Evolutionary conservation across 176 grass and related monocot genomes (phyloP).

Genomic region (Triticum timopheevii): DNA sequence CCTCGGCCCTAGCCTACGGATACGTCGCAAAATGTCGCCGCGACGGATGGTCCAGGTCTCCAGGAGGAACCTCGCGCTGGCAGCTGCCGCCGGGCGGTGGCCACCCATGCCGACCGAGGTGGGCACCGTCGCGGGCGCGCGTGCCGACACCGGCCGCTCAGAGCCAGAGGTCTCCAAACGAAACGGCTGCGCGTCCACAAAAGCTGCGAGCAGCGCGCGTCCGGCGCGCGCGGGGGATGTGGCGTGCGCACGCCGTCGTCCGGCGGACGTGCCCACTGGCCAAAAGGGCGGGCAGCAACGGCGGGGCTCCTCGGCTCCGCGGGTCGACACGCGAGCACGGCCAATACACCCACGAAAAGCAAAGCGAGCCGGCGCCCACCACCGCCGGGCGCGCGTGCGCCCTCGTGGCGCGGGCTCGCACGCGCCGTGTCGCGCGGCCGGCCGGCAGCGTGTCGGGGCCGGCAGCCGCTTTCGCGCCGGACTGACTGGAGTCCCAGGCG

Average conservation of each 20-base stretch:
- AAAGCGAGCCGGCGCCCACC: neutral
- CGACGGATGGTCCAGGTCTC: too few species aligned
- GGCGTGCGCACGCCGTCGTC: neutral
- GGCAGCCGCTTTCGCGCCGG: neutral
- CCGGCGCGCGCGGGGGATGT: too few species aligned
- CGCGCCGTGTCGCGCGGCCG: constrained; percentile 22
- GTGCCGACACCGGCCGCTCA: too few species aligned
- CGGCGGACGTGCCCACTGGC: neutral
- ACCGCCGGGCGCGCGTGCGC: neutral
- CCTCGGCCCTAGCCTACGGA: too few species aligned
- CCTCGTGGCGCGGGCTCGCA: neutral
- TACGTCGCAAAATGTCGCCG: too few species aligned
- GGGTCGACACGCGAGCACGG: neutral
- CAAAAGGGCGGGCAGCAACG: neutral
- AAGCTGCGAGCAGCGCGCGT: neutral
- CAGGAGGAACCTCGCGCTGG: neutral
- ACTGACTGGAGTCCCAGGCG: too few species aligned
- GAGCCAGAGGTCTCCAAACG: neutral
- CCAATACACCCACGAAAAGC: neutral
- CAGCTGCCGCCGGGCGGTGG: neutral
- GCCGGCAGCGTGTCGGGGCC: constrained; percentile 22
- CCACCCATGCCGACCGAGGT: neutral
- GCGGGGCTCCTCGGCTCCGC: too few species aligned
- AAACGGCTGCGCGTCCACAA: neutral
- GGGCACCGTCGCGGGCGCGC: neutral